Conservation (phyloP, 495 filamentous ascomycete species). For the Hypomontagnella submonticulosa region DNA sequence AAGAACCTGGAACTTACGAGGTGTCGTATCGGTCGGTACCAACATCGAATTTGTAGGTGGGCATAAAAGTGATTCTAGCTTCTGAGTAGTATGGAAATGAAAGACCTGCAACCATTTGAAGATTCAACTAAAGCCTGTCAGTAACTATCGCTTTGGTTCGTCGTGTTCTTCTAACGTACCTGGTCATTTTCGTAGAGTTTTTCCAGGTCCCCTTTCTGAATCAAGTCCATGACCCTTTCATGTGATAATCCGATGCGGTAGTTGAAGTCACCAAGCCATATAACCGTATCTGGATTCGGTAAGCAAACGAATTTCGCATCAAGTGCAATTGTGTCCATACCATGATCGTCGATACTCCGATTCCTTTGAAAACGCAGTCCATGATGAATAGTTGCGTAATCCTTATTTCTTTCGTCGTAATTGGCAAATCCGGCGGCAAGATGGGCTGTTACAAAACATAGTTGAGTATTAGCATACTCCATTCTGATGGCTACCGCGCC, state of each 20-base stretch:
- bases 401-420: constrained; percentile 93
- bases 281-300: constrained; percentile 70
- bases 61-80: constrained; percentile 81
- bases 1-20: constrained; percentile 72
- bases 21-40: constrained; percentile 90
- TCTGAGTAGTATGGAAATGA: constrained; percentile 94
- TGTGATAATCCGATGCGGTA: constrained; percentile 91
- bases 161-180: constrained; percentile 55
- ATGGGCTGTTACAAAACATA: constrained; percentile 98
- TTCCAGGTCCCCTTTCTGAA: constrained; percentile 75
- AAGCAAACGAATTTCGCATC: not conserved
- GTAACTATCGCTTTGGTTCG: constrained; percentile 20
- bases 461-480: constrained; percentile 90
- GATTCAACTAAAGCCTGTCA: constrained; percentile 71
- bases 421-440: constrained; percentile 96
- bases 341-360: constrained; percentile 88
- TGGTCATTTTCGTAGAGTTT: constrained; percentile 94
- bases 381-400: constrained; percentile 88
- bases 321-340: constrained; percentile 42
- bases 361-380: constrained; percentile 92
- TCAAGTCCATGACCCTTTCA: constrained; percentile 79
- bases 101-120: constrained; percentile 93
- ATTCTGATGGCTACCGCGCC: constrained; percentile 96
- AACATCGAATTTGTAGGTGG: constrained; percentile 95
- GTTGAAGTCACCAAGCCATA: constrained; percentile 99